Evolutionary conservation across 75 land plant species (phyloP), one percentile per base, ranked within the genome.

Genomic region (Larix kaempferi): DNA sequence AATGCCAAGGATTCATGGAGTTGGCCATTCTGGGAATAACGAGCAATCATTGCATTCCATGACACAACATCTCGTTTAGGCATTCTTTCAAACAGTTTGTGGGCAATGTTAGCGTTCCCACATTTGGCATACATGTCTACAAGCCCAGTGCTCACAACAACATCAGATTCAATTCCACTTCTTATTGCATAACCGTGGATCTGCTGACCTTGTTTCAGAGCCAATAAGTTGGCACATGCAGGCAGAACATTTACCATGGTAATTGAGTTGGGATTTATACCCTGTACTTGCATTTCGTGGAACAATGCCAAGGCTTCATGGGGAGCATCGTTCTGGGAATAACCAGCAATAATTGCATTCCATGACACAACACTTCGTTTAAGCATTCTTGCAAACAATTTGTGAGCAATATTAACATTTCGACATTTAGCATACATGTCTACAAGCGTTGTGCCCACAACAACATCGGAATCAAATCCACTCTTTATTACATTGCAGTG

Each of bases 11-110:
- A 83, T 29, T 59, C 81, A 4, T 57, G 33, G 17, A 29, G 59
- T 16, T 52, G 5, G 6, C 74, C 83, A 57, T 55, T 81, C 55
- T 81, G 81, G 16, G 75, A 62, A 71, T 81, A 79, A 56, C 83
- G 83, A 54, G 80, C 52, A 57, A 81, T 56, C 83, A 81, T 57
- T 4, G 75, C 82, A 71, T 41, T 79, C 83, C 82, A 78, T 6
- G 83, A 65, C 11, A 81, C 55, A 17, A 66, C 74, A 69, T 65
- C 59, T 60, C 59, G 4, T 7, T 44, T 37, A 10, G n/a, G 16
- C 82, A 81, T 78, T n/a, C 44, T 69, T 23, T 65, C 21, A 63
- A 81, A 81, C 37, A 79, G 3, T 13, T 63, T 25, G 17, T 59
- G 83, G 1, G 83, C 59, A 21, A 56, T 69, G 19, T 29, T 19